A percentile compares a stretch with the other conserved stretches of the same genome.
phyloP scores from a whole-genome alignment of 2,329 filamentous ascomycete species.

The Stemphylium beticola region DNA sequence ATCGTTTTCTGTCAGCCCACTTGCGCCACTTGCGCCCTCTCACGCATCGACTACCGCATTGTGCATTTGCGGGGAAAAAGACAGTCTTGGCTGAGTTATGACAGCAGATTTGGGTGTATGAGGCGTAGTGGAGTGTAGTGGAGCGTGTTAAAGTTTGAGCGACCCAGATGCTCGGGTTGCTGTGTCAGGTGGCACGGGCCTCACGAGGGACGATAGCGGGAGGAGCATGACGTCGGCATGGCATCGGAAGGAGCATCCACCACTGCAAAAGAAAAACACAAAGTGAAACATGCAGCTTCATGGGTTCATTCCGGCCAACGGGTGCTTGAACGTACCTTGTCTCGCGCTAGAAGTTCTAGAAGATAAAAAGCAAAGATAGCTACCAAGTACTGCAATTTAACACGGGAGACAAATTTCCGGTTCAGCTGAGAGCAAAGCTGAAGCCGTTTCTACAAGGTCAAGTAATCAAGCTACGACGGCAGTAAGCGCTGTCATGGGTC shows the following conservation, averaged over 20 bases:
- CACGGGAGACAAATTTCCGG: constrained; percentile 9
- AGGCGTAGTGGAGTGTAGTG: constrained; percentile 10
- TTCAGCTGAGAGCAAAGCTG: neutral
- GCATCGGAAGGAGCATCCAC: neutral
- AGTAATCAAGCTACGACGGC: constrained; percentile 2
- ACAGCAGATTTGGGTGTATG: constrained; percentile 7
- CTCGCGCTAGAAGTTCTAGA: constrained; percentile 14
- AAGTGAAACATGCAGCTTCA: constrained; percentile 15
- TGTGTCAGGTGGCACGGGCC: constrained; percentile 6
- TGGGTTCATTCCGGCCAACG: constrained; percentile 7
- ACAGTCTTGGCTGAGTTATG: constrained; percentile 3
- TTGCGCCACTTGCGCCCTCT: constrained; percentile 16
- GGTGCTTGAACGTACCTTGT: neutral
- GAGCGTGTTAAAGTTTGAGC: constrained; percentile 5
- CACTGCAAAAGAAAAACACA: constrained; percentile 4
- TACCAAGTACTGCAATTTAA: constrained; percentile 18
- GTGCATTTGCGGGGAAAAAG: constrained; percentile 18
- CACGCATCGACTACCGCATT: constrained; percentile 16
- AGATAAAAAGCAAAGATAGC: constrained; percentile 13
- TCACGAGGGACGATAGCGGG: neutral
- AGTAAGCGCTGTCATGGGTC: constrained; percentile 3
- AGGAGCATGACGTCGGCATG: constrained; percentile 13
- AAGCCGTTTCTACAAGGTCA: neutral
- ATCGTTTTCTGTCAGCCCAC: constrained; percentile 18
- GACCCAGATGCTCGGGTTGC: constrained; percentile 8